Evolutionary conservation across 495 filamentous ascomycete genomes (phyloP), one percentile per base, ranked within the genome.

Genomic region (Penicillium silybi): DNA sequence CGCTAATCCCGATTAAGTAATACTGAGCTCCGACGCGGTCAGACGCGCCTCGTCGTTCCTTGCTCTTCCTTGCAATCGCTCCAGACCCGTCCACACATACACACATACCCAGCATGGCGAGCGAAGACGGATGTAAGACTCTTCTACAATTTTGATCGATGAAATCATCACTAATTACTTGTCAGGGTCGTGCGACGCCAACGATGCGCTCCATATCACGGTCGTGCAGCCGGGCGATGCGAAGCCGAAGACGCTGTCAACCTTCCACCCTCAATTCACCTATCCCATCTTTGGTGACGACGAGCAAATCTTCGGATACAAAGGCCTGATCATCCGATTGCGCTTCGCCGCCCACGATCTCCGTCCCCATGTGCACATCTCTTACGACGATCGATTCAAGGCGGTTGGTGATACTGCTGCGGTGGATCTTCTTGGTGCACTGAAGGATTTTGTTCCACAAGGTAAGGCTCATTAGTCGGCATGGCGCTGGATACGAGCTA

Each of bases 251-350:
- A 81, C 79, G 4, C 59, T 87, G 26, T 74, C 77, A 17, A 78
- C 75, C 47, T 97, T 97, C 70, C 79, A 88, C 50, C 93, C 93
- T 2, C 80, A 80, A 59, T 93, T 92, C 67, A 96, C 91, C 17
- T 96, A 96, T 66, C 73, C 87, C 0, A 87, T 99, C 49, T 97
- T 97, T 61, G 92, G 90, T 61, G 85, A 97, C 15, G 85, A 89
- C 0, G 90, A 99, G 71, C 75, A 73, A 15, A 92, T 99, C 44
- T 92, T 96, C 56, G 93, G 93, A 19, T 96, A 97, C 70, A 83
- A 87, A 56, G 80, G 81, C 23, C 74, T 96, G 48, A 80, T 83
- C 42, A 83, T 97, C 54, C 77, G 85, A 37, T 65, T 99, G 41
- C 80, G 78, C 32, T 96, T 91, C 63, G 83, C 89, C 52, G 87